Base-by-base conservation (phyloP, 116 monocot species). In the Posidonia oceanica region DNA sequence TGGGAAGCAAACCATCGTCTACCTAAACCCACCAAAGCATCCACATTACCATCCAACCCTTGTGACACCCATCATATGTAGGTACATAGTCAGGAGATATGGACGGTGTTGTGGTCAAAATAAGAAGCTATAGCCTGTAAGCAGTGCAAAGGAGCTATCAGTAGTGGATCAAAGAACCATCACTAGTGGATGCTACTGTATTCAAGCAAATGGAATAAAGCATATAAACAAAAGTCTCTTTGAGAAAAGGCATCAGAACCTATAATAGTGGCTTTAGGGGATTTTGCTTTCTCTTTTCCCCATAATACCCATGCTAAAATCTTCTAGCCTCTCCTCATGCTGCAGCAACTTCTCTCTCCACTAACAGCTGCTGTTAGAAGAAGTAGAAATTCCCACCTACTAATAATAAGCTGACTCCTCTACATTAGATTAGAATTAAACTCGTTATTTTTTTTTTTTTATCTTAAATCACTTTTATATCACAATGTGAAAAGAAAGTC, bases 171-270 rank as follows among this genome's bases (percentile, higher is more conserved):
- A 18, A 18, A 4, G 39, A 68, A 14, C 4, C 3, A 23, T 52
- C 53, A 51, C 1, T 29, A 29, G 29, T 1, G 29, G 29, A 29
- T 29, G 29, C 7, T 53, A 53, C 14, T 14, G 53, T 14, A 11
- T 61, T 61, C 23, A 53, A 52, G 14, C 20, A 52, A 52, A 68
- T 68, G 68, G 54, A 68, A 68, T 68, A 68, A 68, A 68, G 68
- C 52, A 36, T 36, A 5, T 29, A 10, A 23, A 13, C 23, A 53
- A 68, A 68, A 68, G 53, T 11, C 3, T 8, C 53, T 68, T 68
- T 68, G 14, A 14, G 21, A 37, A 68, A 68, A 68, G 68, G 0
- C 68, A 52, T 53, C 3, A 53, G 20, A 67, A 67, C 3, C 67
- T 67, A 15, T 67, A 15, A 53, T 68, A 4, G 3, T 52, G 29